Base-by-base conservation (phyloP, 2,329 filamentous ascomycete species). In the Epichloe sp. region DNA sequence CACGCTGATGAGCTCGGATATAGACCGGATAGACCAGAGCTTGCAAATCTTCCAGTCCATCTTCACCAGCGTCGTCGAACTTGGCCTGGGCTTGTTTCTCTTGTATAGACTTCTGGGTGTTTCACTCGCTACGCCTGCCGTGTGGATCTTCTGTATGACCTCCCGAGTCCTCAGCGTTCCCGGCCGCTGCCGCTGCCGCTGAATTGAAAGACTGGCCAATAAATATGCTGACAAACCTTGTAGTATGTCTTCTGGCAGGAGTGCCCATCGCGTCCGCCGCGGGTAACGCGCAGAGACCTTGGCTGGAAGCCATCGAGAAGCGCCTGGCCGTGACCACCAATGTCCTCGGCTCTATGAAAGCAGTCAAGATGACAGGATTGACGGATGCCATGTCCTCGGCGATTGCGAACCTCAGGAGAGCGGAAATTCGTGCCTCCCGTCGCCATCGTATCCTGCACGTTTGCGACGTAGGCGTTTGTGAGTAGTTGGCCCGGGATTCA, bases 1-100 rank as follows among this genome's bases (percentile, higher is more conserved):
- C 23, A 73, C 70, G 1, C 56, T 73, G 15, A 73, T 74, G 68
- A 70, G 65, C 43, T 66, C 69, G 4, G 71, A 73, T 47, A 65
- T 74, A 31, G 68, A 71, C 37, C 47, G 47, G 17, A 48, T 48
- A 12, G 47, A 17, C 21, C 35, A 17, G 14, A 47, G 44, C 36
- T 48, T 66, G 44, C 46, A 57, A 1, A 47, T 58, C 11, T 52
- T 68, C 3, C 61, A 67, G 54, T 66, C 66, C 23, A 52, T 65
- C 3, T 70, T 67, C 59, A 61, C 67, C 5, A 58, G 60, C 37
- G 34, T 63, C 0, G 55, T 70, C 26, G 66, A 71, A 41, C 17
- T 31, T 23, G 23, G 23, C 23, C 23, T 23, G 4, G 23, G 23
- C 23, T 23, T 23, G 4, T 23, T 5, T 23, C 23, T 23, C 23